Evolutionary conservation across 345 rosid species (phyloP).

Genomic region (Dimocarpus longan): DNA sequence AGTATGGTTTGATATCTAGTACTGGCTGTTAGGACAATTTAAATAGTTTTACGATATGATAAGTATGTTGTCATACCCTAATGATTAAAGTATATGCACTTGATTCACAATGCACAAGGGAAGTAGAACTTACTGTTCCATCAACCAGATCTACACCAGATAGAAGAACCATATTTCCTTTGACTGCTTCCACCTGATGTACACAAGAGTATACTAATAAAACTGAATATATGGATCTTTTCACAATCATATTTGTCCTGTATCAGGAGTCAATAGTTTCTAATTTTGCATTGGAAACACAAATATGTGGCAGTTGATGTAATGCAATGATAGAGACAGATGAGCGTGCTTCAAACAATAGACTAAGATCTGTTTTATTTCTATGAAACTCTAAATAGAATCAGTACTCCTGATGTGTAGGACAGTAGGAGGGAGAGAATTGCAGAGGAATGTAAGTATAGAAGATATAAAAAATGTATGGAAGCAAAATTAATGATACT

Average conservation of each 20-base stretch:
- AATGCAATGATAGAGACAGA: not conserved
- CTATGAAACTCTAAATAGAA: not conserved
- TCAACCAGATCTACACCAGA: constrained; percentile 96
- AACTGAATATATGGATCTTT: not conserved
- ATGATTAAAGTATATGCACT: constrained; percentile 9
- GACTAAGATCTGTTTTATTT: not conserved
- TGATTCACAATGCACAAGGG: not conserved
- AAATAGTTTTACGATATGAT: constrained; percentile 9
- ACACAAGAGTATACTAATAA: constrained; percentile 6
- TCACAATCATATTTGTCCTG: not conserved
- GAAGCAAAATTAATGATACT: not conserved
- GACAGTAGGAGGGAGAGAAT: not conserved
- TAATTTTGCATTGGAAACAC: not conserved
- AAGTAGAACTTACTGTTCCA: constrained; percentile 72
- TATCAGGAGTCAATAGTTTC: not conserved
- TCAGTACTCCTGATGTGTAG: not conserved
- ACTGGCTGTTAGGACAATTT: constrained; percentile 58
- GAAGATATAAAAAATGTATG: not conserved
- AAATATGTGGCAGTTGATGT: not conserved
- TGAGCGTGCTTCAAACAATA: not conserved
- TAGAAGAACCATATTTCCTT: constrained; percentile 66
- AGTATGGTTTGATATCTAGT: constrained; percentile 87
- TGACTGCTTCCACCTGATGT: constrained; percentile 74
- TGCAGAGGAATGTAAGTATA: not conserved
- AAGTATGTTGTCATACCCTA: not conserved